Evolutionary conservation across 371 early-diverging fungal genomes (phyloP).

Genomic region (Phascolomyces articulosus): DNA sequence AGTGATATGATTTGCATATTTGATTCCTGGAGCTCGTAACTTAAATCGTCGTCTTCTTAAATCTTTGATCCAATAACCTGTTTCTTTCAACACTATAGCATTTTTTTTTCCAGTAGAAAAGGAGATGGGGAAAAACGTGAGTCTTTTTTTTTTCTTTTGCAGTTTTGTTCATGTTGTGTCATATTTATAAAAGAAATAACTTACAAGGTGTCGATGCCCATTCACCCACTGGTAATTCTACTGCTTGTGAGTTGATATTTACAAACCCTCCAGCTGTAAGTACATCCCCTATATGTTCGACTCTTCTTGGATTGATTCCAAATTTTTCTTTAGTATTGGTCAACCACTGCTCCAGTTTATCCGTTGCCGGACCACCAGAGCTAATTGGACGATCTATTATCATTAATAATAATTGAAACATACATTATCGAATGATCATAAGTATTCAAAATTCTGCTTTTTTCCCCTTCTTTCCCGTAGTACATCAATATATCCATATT

Average conservation of each 20-base stretch:
- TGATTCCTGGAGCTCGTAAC: neutral
- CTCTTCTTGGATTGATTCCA: neutral
- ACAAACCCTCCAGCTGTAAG: neutral
- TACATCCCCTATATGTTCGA: neutral
- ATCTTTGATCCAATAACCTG: constrained; percentile 8
- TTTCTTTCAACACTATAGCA: constrained; percentile 3
- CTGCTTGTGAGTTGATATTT: neutral
- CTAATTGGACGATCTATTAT: constrained; percentile 1
- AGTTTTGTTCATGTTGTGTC: no score
- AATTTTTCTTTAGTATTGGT: neutral
- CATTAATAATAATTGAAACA: neutral
- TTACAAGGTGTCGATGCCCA: constrained; percentile 8
- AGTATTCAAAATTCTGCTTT: neutral
- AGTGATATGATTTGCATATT: neutral
- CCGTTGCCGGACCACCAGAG: neutral
- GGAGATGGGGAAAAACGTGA: no score
- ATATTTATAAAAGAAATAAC: no score
- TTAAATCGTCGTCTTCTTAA: neutral
- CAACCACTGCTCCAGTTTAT: constrained; percentile 2
- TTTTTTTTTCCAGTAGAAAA: no score
- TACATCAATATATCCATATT: neutral
- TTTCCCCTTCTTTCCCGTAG: neutral
- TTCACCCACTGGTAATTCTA: constrained; percentile 12
- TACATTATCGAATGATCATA: neutral
- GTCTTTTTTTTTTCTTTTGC: no score